These are phyloP conservation scores for Phytophthora syringae DNA, from an alignment of 352 stramenopile genomes.

Conservation along the genomic window DNA sequence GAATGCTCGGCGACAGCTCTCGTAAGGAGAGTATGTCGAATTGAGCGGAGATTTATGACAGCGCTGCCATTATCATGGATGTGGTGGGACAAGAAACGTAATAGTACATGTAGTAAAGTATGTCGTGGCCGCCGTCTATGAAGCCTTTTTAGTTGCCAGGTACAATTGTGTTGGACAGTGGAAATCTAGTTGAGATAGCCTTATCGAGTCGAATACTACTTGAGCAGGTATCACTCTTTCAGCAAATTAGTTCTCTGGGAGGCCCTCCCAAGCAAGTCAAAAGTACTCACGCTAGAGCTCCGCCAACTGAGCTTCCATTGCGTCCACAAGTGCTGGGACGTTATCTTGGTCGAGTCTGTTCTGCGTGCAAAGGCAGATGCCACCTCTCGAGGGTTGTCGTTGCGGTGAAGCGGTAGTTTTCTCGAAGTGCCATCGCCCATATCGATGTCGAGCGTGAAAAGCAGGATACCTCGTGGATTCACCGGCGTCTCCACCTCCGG, in stretches of 20 bases:
- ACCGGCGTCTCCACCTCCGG: conserved; percentile 10
- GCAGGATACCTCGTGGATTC: conserved; percentile 36
- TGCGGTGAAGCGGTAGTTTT: conserved; percentile 53
- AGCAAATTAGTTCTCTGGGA: conserved; percentile 6
- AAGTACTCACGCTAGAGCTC: conserved; percentile 30
- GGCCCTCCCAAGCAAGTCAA: neutral
- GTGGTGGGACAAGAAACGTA: conserved; percentile 30
- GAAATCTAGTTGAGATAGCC: conserved; percentile 15
- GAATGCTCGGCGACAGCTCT: conserved; percentile 14
- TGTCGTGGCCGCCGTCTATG: conserved; percentile 6
- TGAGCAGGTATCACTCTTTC: conserved; percentile 1
- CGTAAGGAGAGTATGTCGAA: conserved; percentile 3
- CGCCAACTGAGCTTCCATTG: conserved; percentile 55
- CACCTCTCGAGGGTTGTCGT: conserved; percentile 55
- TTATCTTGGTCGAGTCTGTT: conserved; percentile 64
- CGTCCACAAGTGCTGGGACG: conserved; percentile 62
- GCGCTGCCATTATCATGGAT: conserved; percentile 23
- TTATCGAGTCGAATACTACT: conserved; percentile 7
- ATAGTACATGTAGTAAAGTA: conserved; percentile 18
- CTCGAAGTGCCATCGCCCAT: conserved; percentile 53
- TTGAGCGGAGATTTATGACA: conserved; percentile 6
- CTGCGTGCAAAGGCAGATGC: conserved; percentile 59
- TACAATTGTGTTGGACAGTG: no score
- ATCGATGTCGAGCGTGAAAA: conserved; percentile 81
- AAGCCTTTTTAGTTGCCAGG: no score